phyloP scores from a whole-genome alignment of 2,329 filamentous ascomycete genomes.

The Phoma herbarum region DNA sequence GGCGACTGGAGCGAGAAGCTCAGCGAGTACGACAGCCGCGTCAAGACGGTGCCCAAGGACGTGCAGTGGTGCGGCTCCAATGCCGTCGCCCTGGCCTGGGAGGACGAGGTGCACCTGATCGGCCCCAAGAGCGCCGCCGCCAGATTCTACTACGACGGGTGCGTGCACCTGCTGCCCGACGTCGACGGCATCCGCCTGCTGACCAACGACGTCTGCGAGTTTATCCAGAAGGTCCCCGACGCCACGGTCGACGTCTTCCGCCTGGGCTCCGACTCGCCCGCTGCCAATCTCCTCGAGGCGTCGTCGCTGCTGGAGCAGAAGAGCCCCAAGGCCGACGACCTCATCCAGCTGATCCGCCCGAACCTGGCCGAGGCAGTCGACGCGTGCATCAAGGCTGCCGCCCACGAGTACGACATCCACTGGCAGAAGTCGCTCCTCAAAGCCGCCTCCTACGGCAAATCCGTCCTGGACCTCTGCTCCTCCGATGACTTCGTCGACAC shows the following conservation, averaged over 20 bases:
- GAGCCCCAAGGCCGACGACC: constrained; percentile 96
- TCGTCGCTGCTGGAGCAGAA: constrained; percentile 90
- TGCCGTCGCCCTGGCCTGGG: constrained; percentile 92
- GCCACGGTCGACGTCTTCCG: constrained; percentile 90
- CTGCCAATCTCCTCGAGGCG: constrained; percentile 92
- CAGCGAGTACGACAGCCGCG: constrained; percentile 89
- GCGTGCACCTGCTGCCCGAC: constrained; percentile 88
- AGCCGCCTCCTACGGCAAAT: constrained; percentile 96
- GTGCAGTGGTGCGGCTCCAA: constrained; percentile 98
- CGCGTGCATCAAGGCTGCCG: constrained; percentile 90
- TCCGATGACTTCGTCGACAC: constrained; percentile 99
- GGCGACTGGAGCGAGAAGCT: constrained; percentile 93
- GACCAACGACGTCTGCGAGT: constrained; percentile 95
- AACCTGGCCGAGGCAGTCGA: constrained; percentile 93
- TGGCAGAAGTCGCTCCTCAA: constrained; percentile 98
- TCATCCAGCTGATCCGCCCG: constrained; percentile 90
- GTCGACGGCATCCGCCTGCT: constrained; percentile 88
- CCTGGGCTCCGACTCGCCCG: constrained; percentile 84
- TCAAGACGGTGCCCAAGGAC: constrained; percentile 83
- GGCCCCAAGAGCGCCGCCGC: constrained; percentile 81
- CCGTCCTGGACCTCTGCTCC: constrained; percentile 94
- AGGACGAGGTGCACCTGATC: constrained; percentile 94
- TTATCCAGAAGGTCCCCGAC: constrained; percentile 90
- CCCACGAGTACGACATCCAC: constrained; percentile 86
- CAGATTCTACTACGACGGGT: constrained; percentile 87